Percentiles rank a stretch among this genome's conserved stretches.
phyloP scores from a whole-genome alignment of 768 basidiomycete genomes.

The Dioszegia crocea region DNA sequence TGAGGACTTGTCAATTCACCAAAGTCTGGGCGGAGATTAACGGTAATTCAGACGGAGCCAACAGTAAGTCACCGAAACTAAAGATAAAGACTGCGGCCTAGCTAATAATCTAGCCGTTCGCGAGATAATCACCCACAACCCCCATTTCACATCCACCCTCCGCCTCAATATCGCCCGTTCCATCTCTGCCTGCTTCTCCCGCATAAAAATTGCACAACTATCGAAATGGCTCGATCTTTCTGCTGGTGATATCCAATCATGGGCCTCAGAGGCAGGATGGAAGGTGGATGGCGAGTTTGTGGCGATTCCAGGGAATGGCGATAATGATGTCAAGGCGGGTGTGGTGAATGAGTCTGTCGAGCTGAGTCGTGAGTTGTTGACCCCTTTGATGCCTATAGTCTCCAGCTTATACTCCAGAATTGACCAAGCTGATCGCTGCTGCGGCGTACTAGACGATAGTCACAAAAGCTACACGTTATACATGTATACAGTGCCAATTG shows the following conservation, averaged over 20 bases:
- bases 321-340: conserved; percentile 51
- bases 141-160: conserved; percentile 33
- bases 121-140: conserved; percentile 39
- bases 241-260: conserved; percentile 25
- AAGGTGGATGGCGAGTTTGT: conserved; percentile 44
- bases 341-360: conserved; percentile 50
- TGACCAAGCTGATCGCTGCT: conserved; percentile 48
- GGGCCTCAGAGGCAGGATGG: conserved; percentile 43
- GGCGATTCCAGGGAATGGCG: conserved; percentile 46
- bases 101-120: conserved; percentile 41
- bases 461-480: background rate
- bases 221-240: conserved; percentile 47
- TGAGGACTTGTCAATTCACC: conserved; percentile 45
- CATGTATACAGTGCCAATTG: background rate
- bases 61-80: too few species aligned
- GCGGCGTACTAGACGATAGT: conserved; percentile 34
- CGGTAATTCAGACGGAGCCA: conserved; percentile 35
- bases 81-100: too few species aligned
- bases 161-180: conserved; percentile 43
- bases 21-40: conserved; percentile 44
- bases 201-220: conserved; percentile 35
- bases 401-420: conserved; percentile 29
- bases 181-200: conserved; percentile 46
- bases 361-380: conserved; percentile 47
- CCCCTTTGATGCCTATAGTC: background rate